Base-by-base conservation (phyloP, 2,329 filamentous ascomycete genomes). In the Dendrostoma leiphaemia region DNA sequence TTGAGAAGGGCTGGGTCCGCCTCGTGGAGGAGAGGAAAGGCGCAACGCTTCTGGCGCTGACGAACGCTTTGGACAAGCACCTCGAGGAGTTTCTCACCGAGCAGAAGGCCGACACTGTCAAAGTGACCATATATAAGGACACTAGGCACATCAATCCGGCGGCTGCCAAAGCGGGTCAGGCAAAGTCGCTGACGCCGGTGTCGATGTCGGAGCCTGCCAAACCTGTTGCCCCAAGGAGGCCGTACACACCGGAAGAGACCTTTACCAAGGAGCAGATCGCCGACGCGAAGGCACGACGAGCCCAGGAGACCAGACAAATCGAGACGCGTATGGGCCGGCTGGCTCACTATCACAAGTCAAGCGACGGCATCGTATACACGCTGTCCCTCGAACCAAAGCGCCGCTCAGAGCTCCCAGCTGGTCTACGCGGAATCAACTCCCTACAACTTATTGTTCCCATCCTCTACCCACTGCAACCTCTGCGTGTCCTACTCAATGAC, bases 311-410 rank as follows among this genome's bases (percentile, higher is more conserved):
- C 23, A 81, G 85, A 34, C 89, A 91, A 64, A 77, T 94, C 0
- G 88, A 92, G 71, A 81, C 89, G 26, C 83, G 90, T 29, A 84
- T 94, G 76, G 82, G 86, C 15, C 79, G 86, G 60, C 66, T 88
- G 47, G 77, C 83, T 1, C 69, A 83, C 32, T 94, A 88, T 65
- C 80, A 83, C 28, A 88, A 86, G 59, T 86, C 85, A 1, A 74
- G 79, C 28, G 88, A 92, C 68, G 88, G 87, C 1, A 76, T 86
- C 56, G 79, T 83, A 15, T 93, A 88, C 66, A 86, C 82, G 2
- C 66, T 93, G 12, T 87, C 89, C 0, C 71, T 94, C 3, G 84
- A 89, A 59, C 85, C 88, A 1, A 79, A 78, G 54, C 82, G 83
- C 53, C 77, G 78, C 49, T 67, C 70, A 7, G 80, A 84, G 40